A percentile compares a stretch with the other conserved stretches of the same genome.
phyloP scores from a whole-genome alignment of 495 filamentous ascomycete species.

The Daldinia loculata region DNA sequence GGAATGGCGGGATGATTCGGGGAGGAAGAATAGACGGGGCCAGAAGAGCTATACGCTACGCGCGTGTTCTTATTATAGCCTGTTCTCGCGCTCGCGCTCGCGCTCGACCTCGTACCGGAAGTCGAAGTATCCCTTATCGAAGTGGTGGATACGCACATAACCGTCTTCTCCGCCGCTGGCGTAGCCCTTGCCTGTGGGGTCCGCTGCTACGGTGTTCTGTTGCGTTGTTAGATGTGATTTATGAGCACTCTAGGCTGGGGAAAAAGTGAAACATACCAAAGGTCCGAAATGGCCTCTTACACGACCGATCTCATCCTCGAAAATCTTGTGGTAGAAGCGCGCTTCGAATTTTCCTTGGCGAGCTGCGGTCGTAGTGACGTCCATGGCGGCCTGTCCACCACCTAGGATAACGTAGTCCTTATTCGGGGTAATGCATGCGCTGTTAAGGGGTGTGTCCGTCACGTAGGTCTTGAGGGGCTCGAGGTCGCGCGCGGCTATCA shows the following conservation, averaged over 20 bases:
- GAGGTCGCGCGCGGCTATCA: constrained; percentile 83
- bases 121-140: constrained; percentile 97
- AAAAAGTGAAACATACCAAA: constrained; percentile 67
- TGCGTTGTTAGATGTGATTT: constrained; percentile 8
- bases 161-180: constrained; percentile 96
- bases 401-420: constrained; percentile 98
- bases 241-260: too few relatives aligned
- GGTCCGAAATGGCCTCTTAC: constrained; percentile 97
- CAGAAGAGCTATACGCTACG: neutral
- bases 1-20: neutral
- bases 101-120: constrained; percentile 99
- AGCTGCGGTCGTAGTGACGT: constrained; percentile 94
- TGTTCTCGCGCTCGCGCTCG: constrained; percentile 51
- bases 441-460: constrained; percentile 96
- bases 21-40: neutral
- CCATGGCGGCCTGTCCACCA: constrained; percentile 98
- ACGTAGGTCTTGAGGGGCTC: constrained; percentile 90
- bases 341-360: constrained; percentile 99
- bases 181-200: constrained; percentile 90
- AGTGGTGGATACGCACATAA: constrained; percentile 97
- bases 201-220: constrained; percentile 75
- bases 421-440: constrained; percentile 87
- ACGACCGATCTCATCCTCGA: constrained; percentile 97
- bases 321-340: constrained; percentile 98
- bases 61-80: constrained; percentile 35